A percentile compares a stretch with the other conserved stretches of the same genome.
phyloP scores from a whole-genome alignment of 768 basidiomycete genomes.

The Terana coerulea region DNA sequence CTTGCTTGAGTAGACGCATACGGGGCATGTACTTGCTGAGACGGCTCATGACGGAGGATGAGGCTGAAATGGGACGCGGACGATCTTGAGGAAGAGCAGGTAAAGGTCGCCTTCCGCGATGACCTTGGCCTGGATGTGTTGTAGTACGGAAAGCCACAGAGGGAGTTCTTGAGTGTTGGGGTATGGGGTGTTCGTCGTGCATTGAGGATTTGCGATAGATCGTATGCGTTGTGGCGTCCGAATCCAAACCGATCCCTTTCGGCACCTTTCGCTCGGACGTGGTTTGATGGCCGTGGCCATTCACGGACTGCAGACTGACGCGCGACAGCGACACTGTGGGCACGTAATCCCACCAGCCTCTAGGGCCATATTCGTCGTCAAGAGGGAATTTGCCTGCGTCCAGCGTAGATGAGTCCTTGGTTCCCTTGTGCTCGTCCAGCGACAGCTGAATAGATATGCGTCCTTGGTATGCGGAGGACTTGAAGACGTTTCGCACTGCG shows the following conservation, averaged over 20 bases:
- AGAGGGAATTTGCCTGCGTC: conserved; percentile 1
- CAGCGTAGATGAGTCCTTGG: conserved; percentile 32
- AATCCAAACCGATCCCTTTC: no score
- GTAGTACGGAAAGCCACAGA: conserved; percentile 10
- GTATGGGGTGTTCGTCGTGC: conserved; percentile 17
- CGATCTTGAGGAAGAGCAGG: not conserved
- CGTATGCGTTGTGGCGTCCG: not conserved
- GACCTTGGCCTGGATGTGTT: conserved; percentile 20
- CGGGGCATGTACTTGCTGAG: conserved; percentile 47
- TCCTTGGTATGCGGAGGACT: conserved; percentile 47
- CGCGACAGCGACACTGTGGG: conserved; percentile 21
- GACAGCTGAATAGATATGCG: conserved; percentile 51
- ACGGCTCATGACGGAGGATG: conserved; percentile 34
- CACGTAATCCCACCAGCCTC: conserved; percentile 58
- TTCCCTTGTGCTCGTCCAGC: conserved; percentile 21
- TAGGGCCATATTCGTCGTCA: conserved; percentile 19
- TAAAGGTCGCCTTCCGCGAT: conserved; percentile 11
- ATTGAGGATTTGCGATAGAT: conserved; percentile 21
- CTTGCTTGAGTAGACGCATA: conserved; percentile 50
- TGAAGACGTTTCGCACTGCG: conserved; percentile 51
- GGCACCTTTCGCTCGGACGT: not conserved
- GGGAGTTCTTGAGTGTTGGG: conserved; percentile 16
- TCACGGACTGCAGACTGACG: not conserved
- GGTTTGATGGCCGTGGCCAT: no score
- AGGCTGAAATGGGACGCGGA: not conserved